phyloP scores from a whole-genome alignment of 768 basidiomycete species.

The Russula olivacea region DNA sequence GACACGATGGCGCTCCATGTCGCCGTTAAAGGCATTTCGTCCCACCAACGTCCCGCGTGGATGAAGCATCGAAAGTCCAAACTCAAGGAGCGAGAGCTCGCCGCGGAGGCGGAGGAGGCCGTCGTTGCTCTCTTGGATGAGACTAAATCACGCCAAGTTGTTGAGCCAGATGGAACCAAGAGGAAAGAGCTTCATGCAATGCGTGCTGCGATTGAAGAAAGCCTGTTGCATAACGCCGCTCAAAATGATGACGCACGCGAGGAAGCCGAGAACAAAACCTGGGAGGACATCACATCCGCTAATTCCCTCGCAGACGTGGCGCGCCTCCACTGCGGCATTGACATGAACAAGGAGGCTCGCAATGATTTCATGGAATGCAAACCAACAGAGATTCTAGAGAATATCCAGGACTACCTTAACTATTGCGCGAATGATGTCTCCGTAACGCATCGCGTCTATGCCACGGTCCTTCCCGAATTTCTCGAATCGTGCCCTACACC shows the following conservation, averaged over 20 bases:
- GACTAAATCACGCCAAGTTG: slow-evolving; percentile 33
- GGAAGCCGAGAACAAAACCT: slow-evolving; percentile 51
- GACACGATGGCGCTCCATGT: slow-evolving; percentile 96
- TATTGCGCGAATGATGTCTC: slow-evolving; percentile 86
- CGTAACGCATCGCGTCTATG: slow-evolving; percentile 78
- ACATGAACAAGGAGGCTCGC: slow-evolving; percentile 71
- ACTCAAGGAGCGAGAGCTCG: slow-evolving; percentile 46
- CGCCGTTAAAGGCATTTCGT: slow-evolving; percentile 90
- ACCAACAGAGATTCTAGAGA: slow-evolving; percentile 56
- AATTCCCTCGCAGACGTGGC: slow-evolving; percentile 94
- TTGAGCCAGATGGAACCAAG: slow-evolving; percentile 38
- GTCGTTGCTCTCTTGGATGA: slow-evolving; percentile 49
- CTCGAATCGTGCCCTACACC: slow-evolving; percentile 82
- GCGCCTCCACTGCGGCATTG: slow-evolving; percentile 77
- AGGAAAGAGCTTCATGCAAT: slow-evolving; percentile 38
- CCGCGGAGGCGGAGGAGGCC: slow-evolving; percentile 57
- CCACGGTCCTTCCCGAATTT: slow-evolving; percentile 73
- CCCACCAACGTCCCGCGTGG: slow-evolving; percentile 93
- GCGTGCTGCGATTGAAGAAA: slow-evolving; percentile 38
- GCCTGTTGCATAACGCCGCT: slow-evolving; percentile 32
- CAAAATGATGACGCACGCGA: slow-evolving; percentile 40
- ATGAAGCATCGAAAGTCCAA: slow-evolving; percentile 75
- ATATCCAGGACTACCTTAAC: slow-evolving; percentile 65
- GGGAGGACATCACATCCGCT: slow-evolving; percentile 90
- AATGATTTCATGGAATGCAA: slow-evolving; percentile 68